These are phyloP conservation scores for Candida frijolesensis DNA, from an alignment of 1,139 yeast species.

Conservation along the genomic window DNA sequence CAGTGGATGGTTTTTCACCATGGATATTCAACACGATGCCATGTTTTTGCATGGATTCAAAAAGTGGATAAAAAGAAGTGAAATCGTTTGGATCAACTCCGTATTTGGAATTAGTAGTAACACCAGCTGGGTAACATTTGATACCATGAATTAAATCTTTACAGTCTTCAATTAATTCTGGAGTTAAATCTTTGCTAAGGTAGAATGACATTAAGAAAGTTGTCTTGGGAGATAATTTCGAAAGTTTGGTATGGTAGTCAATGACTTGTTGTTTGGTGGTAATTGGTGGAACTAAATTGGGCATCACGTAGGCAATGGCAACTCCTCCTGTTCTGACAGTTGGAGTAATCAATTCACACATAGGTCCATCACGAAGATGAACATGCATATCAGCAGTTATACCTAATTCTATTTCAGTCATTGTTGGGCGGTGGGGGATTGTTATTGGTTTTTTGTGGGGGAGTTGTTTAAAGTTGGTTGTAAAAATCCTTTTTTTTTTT, in stretches of 20 bases:
- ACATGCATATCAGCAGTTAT: constrained; percentile 95
- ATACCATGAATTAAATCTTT: constrained; percentile 85
- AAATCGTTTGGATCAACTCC: constrained; percentile 96
- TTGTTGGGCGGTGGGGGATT: background rate
- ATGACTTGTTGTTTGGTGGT: constrained; percentile 76
- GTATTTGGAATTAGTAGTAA: constrained; percentile 90
- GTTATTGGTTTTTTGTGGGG: constrained; percentile 2
- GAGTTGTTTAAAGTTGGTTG: background rate
- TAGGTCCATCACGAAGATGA: constrained; percentile 87
- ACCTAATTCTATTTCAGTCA: constrained; percentile 60
- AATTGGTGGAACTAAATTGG: constrained; percentile 90
- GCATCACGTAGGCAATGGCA: constrained; percentile 93
- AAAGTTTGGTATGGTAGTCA: constrained; percentile 65
- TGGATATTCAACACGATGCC: constrained; percentile 82
- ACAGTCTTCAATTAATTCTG: constrained; percentile 79
- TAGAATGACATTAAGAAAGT: constrained; percentile 92
- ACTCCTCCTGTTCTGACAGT: constrained; percentile 89
- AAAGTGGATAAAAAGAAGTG: constrained; percentile 82
- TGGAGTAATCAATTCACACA: constrained; percentile 92
- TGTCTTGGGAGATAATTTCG: constrained; percentile 75
- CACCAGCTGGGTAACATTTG: constrained; percentile 98
- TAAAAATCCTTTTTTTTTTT: background rate
- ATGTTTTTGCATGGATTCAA: constrained; percentile 81
- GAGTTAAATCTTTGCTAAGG: constrained; percentile 74
- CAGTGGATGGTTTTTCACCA: constrained; percentile 86